Evolutionary conservation across 352 stramenopile species (phyloP), one percentile per base, ranked within the genome.

Genomic region (Globisporangium alternatum): DNA sequence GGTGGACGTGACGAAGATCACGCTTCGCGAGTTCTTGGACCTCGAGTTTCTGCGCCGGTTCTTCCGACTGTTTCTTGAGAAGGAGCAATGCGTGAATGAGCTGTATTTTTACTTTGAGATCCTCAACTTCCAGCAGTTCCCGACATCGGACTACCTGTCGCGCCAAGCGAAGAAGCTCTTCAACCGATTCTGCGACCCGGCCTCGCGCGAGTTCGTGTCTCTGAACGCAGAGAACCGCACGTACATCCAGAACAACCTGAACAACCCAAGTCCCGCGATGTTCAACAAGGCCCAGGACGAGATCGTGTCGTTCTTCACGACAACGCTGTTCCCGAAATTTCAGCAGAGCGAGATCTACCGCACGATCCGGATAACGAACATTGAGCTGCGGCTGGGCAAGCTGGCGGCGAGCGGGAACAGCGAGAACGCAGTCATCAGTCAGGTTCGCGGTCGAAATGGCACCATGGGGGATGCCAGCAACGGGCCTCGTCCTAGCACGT

Each of bases 51-150:
- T 90, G 39, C 75, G 81, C 1, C 80, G 74, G 30, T 83, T 76
- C 62, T 91, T 91, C 28, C 77, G 81, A 6, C 56, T 74, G n/a
- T 91, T 89, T 62, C 56, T 91, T 10, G 82, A 89, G 65, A 88
- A 88, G 22, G 82, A 91, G 33, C 81, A 87, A 59, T 91, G 80
- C 35, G 71, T 69, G 13, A 88, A 88, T 54, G 81, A 91, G 59
- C 62, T 89, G 41, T 84, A 82, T 57, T 89, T 91, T 44, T 91
- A 89, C 78, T 87, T 86, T 52, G 80, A 91, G 54, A 84, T 91
- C 39, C 60, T 74, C 28, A 82, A 71, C 22, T 91, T 88, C 60
- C 81, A 91, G 71, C 78, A 89, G 41, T 82, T 91, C 39, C 82
- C 82, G n/a, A 91, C 81, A 2, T 89, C 82, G 0, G 80, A 91